Evolutionary conservation across 768 basidiomycete genomes (phyloP).

Genomic region (Xerocomellus chrysenteron): DNA sequence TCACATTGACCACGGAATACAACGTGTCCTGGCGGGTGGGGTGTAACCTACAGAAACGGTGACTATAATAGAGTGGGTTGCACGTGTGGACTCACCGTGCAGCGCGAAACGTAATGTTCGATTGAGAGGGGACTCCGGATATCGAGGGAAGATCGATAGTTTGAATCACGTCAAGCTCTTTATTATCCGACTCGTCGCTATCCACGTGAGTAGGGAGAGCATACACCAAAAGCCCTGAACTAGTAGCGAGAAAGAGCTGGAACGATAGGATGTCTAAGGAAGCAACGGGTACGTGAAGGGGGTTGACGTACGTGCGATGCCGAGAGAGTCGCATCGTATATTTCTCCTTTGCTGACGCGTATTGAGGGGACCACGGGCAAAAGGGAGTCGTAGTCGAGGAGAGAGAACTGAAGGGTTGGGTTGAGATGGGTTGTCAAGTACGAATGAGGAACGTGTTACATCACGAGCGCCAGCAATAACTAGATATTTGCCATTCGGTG

Average conservation of each 20-base stretch:
- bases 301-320: conserved; percentile 49
- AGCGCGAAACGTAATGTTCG: conserved; percentile 56
- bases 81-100: conserved; percentile 43
- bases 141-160: conserved; percentile 55
- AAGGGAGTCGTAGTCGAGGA: conserved; percentile 67
- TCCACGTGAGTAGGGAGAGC: conserved; percentile 41
- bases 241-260: conserved; percentile 69
- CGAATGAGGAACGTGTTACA: conserved; percentile 42
- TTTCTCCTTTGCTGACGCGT: conserved; percentile 63
- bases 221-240: conserved; percentile 62
- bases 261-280: background rate
- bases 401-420: conserved; percentile 45
- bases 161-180: conserved; percentile 43
- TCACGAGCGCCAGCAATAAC: conserved; percentile 73
- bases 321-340: conserved; percentile 86
- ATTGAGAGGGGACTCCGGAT: conserved; percentile 43
- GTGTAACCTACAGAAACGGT: conserved; percentile 48
- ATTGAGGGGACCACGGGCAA: conserved; percentile 48
- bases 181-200: background rate
- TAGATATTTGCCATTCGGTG: conserved; percentile 62
- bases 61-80: conserved; percentile 4
- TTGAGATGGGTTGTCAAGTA: conserved; percentile 12
- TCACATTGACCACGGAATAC: conserved; percentile 73
- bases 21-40: conserved; percentile 50
- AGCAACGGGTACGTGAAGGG: background rate